Base-by-base conservation (phyloP, 2,329 filamentous ascomycete species). In the Arachnomyces sp. region DNA sequence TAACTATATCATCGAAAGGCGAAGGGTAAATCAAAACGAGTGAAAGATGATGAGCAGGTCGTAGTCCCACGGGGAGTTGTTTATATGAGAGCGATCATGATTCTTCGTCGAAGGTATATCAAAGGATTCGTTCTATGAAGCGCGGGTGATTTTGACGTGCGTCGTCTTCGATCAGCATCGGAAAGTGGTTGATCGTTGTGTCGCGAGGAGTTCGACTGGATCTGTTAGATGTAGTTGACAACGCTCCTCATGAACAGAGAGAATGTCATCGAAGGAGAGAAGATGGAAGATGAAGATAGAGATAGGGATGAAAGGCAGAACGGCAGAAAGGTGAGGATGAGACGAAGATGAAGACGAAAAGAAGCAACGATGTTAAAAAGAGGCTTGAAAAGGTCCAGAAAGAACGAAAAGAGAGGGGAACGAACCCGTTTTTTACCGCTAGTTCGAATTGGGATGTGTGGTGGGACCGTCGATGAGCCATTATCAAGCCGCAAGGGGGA, bases 201-300 rank as follows among this genome's bases (percentile, higher is more conserved):
- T 3, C 13, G 9, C 9, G 36, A 38, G 31, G 36, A 38, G 45
- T 45, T 52, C 53, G 37, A 31, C 34, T 38, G 38, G 42, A 28
- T 38, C 42, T 39, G 40, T 28, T 38, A 34, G 40, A 36, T 38
- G 49, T 48, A 42, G 46, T 36, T 51, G 54, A 57, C 58, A 47
- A 46, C 54, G 47, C 43, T 36, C 36, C 30, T 44, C 38, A 31
- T 31, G 29, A 42, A 41, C 35, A 36, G 36, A 41, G 38, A 40
- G 44, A 38, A 37, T 28, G 25, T 47, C 38, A 43, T 40, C n/a
- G 40, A 40, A 38, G 18, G 36, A 33, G 37, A 43, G 47, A 47
- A 36, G 48, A 43, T 34, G 41, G 43, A 38, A 38, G 42, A 47
- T 48, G 51, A 46, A 47, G 39, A 31, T 43, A 45, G 47, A 45